These are phyloP conservation scores for Rubus idaeus DNA, from an alignment of 306 rosid genomes.

Conservation along the genomic window DNA sequence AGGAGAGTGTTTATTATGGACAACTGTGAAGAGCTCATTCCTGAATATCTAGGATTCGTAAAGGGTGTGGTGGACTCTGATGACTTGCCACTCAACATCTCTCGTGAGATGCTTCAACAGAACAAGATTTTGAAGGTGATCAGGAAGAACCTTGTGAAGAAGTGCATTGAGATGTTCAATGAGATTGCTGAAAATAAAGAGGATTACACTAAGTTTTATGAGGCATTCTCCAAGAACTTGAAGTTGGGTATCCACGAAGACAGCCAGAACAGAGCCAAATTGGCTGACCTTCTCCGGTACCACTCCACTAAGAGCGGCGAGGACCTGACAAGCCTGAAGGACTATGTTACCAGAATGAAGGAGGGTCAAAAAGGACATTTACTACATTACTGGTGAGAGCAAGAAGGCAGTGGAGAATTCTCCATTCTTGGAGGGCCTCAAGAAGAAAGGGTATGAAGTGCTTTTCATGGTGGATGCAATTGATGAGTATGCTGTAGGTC, in stretches of 20 bases:
- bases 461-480: slow-evolving; percentile 35
- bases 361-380: slow-evolving; percentile 35
- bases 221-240: slow-evolving; percentile 33
- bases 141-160: slow-evolving; percentile 33
- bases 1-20: slow-evolving; percentile 36
- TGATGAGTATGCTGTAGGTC: slow-evolving; percentile 33
- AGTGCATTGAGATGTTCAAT: slow-evolving; percentile 37
- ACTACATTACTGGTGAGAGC: slow-evolving; percentile 37
- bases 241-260: slow-evolving; percentile 39
- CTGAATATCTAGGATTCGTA: slow-evolving; percentile 30
- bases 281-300: slow-evolving; percentile 32
- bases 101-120: slow-evolving; percentile 35
- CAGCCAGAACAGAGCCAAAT: slow-evolving; percentile 31
- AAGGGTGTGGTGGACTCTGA: slow-evolving; percentile 28
- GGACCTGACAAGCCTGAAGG: slow-evolving; percentile 36
- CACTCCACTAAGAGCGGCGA: slow-evolving; percentile 37
- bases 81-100: slow-evolving; percentile 33
- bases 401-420: slow-evolving; percentile 39
- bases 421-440: slow-evolving; percentile 35
- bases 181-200: slow-evolving; percentile 36
- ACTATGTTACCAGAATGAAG: slow-evolving; percentile 33
- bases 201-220: slow-evolving; percentile 33
- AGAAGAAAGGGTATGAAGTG: slow-evolving; percentile 37
- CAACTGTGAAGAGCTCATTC: slow-evolving; percentile 39
- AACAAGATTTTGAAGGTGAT: slow-evolving; percentile 36